Base-by-base conservation (phyloP, 2,329 filamentous ascomycete species). In the Ceratocystiopsis sp. region DNA sequence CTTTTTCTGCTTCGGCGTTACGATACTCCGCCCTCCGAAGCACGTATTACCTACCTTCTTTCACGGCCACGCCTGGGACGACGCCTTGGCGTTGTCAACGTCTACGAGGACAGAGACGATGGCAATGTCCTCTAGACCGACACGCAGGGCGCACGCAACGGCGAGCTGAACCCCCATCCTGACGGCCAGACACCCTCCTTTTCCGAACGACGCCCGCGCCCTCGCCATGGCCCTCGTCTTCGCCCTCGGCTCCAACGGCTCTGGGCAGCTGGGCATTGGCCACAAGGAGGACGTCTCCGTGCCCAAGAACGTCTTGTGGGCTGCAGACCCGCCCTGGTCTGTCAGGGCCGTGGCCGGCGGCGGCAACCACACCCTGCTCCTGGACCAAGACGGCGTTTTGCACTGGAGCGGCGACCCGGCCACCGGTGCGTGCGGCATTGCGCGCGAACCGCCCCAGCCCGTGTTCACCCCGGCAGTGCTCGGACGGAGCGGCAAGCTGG, bases 291-390 rank as follows among this genome's bases (percentile, higher is more conserved):
- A 86, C 53, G 74, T 83, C 40, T 79, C 78, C 1, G 64, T 73
- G 0, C 79, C 80, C 2, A 73, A 78, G 48, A 65, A 62, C 48
- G 76, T 74, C 49, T 52, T 70, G n/a, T 80, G 84, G 57, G 55
- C 63, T 7, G 58, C 63, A 3, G 55, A 58, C 14, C 51, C 54
- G 25, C 56, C 62, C 14, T 53, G 57, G 21, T 48, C 57, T 15
- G 56, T 68, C 44, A 51, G 55, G 42, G 58, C 57, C 37, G 57
- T 69, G 11, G 62, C 63, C 17, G 67, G 84, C 9, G 89, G 89
- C 4, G 87, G 87, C 1, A 95, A 95, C 54, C 89, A 95, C 58
- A 93, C 85, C 0, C 61, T 95, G 4, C 57, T 93, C 11, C 64
- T 86, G 12, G 73, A 71, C n/a, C 54, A 64, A 4, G 56, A 65